phyloP scores from a whole-genome alignment of 169 alveolate species.

The Cryptosporidium ubiquitum region DNA sequence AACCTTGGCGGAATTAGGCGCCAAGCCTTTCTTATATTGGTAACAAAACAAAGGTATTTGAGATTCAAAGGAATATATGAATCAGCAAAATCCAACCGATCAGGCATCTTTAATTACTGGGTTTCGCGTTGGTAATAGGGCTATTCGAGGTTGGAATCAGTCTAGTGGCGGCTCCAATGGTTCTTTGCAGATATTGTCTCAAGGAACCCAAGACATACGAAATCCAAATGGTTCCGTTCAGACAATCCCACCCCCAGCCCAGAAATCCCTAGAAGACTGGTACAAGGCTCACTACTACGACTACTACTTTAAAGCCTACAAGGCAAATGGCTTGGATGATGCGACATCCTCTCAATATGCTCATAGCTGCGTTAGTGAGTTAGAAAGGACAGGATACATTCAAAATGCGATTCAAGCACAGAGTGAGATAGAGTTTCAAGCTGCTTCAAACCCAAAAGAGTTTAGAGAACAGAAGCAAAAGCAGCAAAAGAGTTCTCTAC shows the following conservation, averaged over 20 bases:
- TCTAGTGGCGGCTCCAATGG: background rate
- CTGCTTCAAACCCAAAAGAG: background rate
- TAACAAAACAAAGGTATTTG: background rate
- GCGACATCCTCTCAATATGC: constrained; percentile 63
- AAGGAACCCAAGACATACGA: background rate
- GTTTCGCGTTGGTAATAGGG: constrained; percentile 27
- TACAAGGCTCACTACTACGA: constrained; percentile 62
- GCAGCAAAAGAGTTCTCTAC: background rate
- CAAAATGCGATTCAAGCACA: constrained; percentile 17
- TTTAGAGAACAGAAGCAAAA: background rate
- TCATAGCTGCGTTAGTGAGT: constrained; percentile 51
- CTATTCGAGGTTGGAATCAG: constrained; percentile 59
- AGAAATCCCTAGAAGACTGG: constrained; percentile 59
- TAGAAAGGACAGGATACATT: constrained; percentile 59
- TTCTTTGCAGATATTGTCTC: background rate
- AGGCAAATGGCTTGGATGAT: constrained; percentile 61
- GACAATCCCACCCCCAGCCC: background rate
- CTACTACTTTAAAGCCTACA: constrained; percentile 52
- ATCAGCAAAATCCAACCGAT: constrained; percentile 15
- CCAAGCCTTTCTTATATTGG: background rate
- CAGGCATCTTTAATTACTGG: constrained; percentile 51
- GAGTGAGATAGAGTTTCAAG: background rate
- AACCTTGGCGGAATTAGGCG: constrained; percentile 12
- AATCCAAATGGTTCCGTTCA: background rate
- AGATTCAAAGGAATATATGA: background rate